Evolutionary conservation across 2,329 filamentous ascomycete species (phyloP).

Genomic region (Aspergillus brunneoviolaceus): DNA sequence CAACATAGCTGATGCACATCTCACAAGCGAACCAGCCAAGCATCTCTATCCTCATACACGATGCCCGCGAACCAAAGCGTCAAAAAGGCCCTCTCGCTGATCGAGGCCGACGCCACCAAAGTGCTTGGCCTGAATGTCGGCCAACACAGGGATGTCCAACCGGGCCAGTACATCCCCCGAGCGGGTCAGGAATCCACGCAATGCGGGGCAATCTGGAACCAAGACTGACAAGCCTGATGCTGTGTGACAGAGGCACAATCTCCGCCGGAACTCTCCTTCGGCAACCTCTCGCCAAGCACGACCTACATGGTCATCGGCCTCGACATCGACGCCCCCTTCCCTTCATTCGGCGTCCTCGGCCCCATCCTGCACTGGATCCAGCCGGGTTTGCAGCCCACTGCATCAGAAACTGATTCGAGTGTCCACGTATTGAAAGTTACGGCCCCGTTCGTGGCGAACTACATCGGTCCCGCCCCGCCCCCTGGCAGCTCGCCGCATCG

Average conservation of each 20-base stretch:
- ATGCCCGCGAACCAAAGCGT: not conserved
- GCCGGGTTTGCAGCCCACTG: not conserved
- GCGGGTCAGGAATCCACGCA: not conserved
- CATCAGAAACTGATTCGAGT: not conserved
- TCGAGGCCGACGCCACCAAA: not conserved
- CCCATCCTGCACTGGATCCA: constrained; percentile 6
- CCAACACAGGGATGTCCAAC: not conserved
- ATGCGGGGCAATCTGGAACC: no score
- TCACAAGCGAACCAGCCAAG: not conserved
- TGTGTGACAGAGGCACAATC: not conserved
- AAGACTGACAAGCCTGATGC: not conserved
- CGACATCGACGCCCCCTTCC: constrained; percentile 1
- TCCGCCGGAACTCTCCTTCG: not conserved
- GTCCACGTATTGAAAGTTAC: not conserved
- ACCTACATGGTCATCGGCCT: constrained; percentile 2
- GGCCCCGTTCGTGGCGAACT: constrained; percentile 32
- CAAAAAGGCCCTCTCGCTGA: not conserved
- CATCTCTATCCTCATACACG: not conserved
- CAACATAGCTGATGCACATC: no score
- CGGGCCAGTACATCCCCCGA: not conserved
- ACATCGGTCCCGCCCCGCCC: constrained; percentile 50
- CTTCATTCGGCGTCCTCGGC: not conserved
- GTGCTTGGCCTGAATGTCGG: not conserved
- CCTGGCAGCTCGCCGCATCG: constrained; percentile 49
- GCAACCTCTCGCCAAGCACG: not conserved